A percentile compares a stretch with the other conserved stretches of the same genome.
phyloP scores from a whole-genome alignment of 192 early-diverging fungal genomes.

The Helicostylum pulchrum region DNA sequence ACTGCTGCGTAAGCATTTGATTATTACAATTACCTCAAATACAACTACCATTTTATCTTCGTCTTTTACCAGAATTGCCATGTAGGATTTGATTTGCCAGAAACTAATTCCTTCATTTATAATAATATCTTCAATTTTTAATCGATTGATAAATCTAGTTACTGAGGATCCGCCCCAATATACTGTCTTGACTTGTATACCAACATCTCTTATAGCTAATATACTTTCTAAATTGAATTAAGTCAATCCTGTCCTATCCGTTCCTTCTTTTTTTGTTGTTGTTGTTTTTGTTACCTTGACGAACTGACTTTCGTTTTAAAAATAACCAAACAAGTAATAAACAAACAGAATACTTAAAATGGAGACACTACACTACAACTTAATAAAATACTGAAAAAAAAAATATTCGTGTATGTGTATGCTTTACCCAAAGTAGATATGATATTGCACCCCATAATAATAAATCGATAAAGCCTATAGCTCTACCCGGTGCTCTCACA shows the following conservation, averaged over 20 bases:
- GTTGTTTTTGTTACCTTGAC: conserved; percentile 24
- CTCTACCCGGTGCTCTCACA: neutral
- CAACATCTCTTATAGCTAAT: conserved; percentile 64
- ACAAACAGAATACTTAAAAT: neutral
- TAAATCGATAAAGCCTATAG: neutral
- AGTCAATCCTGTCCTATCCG: neutral
- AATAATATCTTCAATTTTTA: conserved; percentile 63
- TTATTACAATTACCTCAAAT: conserved; percentile 57
- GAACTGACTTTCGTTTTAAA: conserved; percentile 33
- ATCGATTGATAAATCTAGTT: conserved; percentile 61
- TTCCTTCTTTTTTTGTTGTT: neutral
- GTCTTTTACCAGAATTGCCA: conserved; percentile 64
- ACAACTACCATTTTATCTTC: conserved; percentile 64
- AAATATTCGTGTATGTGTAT: neutral
- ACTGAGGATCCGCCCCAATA: conserved; percentile 47
- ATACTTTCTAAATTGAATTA: conserved; percentile 51
- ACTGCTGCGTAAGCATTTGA: too few species aligned
- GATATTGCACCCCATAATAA: neutral
- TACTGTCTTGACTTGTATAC: conserved; percentile 61
- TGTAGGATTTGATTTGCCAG: conserved; percentile 67
- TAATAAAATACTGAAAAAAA: neutral
- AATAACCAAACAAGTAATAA: conserved; percentile 22
- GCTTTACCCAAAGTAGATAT: conserved; percentile 3
- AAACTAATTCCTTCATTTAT: conserved; percentile 78
- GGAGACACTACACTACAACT: neutral